A percentile compares a stretch with the other conserved stretches of the same genome.
Evolutionary conservation across 257 asterid species (phyloP).

Genomic region (Solanum sitiens): DNA sequence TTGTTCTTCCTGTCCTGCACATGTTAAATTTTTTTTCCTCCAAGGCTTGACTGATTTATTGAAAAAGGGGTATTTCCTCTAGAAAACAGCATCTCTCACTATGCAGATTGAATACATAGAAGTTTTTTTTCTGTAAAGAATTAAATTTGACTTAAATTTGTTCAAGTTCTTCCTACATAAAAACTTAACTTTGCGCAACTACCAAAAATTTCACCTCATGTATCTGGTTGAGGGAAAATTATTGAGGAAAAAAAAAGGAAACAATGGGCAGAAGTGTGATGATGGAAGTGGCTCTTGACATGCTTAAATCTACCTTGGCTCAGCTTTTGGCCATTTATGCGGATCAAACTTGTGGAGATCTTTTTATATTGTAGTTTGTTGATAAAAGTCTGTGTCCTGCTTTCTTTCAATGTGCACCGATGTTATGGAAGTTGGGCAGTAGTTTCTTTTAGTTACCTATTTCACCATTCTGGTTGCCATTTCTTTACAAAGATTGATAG

Average conservation of each 20-base stretch:
- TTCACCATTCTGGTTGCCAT: not conserved
- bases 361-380: not conserved
- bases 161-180: not conserved
- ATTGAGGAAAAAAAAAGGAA: not conserved
- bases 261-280: not conserved
- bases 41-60: not conserved
- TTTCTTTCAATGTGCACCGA: not conserved
- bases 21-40: not conserved
- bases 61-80: not conserved
- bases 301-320: not conserved
- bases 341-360: not conserved
- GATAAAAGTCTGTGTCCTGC: not conserved
- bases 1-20: not conserved
- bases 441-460: not conserved
- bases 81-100: not conserved
- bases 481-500: not conserved
- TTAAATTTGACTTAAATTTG: not conserved
- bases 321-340: not conserved
- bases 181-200: not conserved
- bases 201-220: not conserved
- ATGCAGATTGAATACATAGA: not conserved
- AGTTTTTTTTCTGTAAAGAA: not conserved
- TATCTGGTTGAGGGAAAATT: not conserved
- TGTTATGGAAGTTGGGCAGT: not conserved
- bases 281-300: not conserved